These are phyloP conservation scores for Cyclotella cryptica DNA, from an alignment of 108 stramenopile genomes.

Conservation along the genomic window DNA sequence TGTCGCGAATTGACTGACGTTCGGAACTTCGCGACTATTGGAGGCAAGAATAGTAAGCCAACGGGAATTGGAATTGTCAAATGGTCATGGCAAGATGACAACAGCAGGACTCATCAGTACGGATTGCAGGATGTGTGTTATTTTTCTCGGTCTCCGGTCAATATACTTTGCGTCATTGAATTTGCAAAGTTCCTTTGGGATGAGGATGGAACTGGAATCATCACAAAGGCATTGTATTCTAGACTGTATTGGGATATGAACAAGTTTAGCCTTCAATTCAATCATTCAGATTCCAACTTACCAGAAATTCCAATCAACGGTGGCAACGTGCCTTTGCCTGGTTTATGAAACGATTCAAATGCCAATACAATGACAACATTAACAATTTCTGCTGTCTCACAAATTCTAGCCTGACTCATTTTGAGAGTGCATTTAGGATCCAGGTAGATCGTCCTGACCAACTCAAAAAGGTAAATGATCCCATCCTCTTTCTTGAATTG, in stretches of 20 bases:
- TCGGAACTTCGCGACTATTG: conserved; percentile 3
- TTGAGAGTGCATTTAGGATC: neutral
- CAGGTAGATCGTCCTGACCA: neutral
- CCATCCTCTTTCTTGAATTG: neutral
- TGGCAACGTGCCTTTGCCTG: neutral
- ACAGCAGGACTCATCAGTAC: neutral
- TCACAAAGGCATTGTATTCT: neutral
- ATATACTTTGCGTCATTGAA: conserved; percentile 6
- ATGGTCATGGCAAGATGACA: conserved; percentile 15
- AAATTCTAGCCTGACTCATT: neutral
- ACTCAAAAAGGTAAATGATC: too few relatives aligned
- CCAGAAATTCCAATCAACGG: conserved; percentile 14
- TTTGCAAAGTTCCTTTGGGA: conserved; percentile 9
- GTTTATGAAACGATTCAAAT: neutral
- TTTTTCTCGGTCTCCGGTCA: conserved; percentile 13
- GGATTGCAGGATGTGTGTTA: neutral
- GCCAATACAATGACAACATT: neutral
- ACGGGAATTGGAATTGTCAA: neutral
- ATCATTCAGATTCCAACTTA: conserved; percentile 6
- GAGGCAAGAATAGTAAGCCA: conserved; percentile 1
- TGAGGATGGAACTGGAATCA: conserved; percentile 12
- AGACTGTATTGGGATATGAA: conserved; percentile 5
- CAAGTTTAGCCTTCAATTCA: neutral
- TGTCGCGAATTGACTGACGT: neutral
- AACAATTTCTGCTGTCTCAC: neutral